These are phyloP conservation scores for Dispira simplex DNA, from an alignment of 192 early-diverging fungal species.

Conservation along the genomic window DNA sequence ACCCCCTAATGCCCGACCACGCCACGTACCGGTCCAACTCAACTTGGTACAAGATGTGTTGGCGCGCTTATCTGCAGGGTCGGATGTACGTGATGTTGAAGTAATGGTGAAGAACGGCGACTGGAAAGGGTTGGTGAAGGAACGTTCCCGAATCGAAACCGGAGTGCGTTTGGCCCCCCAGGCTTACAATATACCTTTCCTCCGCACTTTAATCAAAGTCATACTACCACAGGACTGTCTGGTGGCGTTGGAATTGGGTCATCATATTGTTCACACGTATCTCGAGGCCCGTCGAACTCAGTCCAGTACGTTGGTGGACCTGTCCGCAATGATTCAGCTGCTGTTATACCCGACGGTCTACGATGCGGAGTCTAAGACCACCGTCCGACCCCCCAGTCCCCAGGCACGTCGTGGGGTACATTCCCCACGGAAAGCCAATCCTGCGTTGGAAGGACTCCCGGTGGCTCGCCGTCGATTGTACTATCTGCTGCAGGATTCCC, in stretches of 20 bases:
- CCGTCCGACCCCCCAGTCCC: neutral
- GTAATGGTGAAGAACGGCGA: constrained; percentile 2
- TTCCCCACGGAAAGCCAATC: neutral
- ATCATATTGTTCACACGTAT: constrained; percentile 24
- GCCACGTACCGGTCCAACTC: constrained; percentile 4
- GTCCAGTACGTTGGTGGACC: constrained; percentile 15
- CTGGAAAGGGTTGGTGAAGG: constrained; percentile 22
- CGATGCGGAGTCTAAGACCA: constrained; percentile 31
- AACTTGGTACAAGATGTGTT: neutral
- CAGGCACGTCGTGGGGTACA: neutral
- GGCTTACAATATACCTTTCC: constrained; percentile 21
- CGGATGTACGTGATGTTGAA: neutral
- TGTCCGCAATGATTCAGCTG: constrained; percentile 35
- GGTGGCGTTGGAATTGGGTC: constrained; percentile 22
- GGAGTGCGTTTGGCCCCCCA: constrained; percentile 18
- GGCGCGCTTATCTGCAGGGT: constrained; percentile 1
- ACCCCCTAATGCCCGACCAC: constrained; percentile 10
- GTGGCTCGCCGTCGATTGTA: constrained; percentile 20
- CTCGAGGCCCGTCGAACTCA: neutral
- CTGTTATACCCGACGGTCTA: constrained; percentile 61
- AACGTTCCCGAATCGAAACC: constrained; percentile 21
- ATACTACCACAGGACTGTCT: constrained; percentile 33
- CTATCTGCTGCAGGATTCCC: constrained; percentile 22
- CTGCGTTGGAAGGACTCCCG: constrained; percentile 12
- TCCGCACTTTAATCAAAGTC: constrained; percentile 24